Evolutionary conservation across 192 early-diverging fungal species (phyloP).

Genomic region (Umbelopsis vinacea): DNA sequence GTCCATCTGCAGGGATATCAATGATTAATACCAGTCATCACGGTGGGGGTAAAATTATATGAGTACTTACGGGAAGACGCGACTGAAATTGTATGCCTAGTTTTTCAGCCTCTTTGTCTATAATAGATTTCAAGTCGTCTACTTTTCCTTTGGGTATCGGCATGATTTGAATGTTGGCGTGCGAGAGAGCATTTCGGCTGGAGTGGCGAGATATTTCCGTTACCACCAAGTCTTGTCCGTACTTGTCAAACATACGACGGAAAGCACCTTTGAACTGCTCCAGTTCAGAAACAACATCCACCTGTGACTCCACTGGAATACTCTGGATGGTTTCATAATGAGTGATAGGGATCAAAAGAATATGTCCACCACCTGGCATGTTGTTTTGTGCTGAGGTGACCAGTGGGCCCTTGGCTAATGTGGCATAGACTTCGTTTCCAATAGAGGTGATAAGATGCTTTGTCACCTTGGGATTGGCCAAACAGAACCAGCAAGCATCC

Average conservation of each 20-base stretch:
- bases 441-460: conserved; percentile 91
- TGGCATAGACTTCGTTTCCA: conserved; percentile 79
- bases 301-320: conserved; percentile 42
- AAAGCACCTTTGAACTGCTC: conserved; percentile 61
- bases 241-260: conserved; percentile 55
- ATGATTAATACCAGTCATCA: too few relatives aligned
- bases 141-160: conserved; percentile 55
- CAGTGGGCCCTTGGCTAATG: conserved; percentile 89
- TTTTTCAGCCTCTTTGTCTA: conserved; percentile 47
- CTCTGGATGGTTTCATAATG: conserved; percentile 53
- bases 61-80: conserved; percentile 35
- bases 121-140: conserved; percentile 40
- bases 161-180: conserved; percentile 74
- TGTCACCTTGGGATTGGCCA: conserved; percentile 87
- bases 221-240: conserved; percentile 67
- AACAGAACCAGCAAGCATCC: conserved; percentile 92
- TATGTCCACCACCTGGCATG: conserved; percentile 83
- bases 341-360: conserved; percentile 66
- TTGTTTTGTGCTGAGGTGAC: conserved; percentile 30
- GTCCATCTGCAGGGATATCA: conserved; percentile 19
- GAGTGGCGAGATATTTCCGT: conserved; percentile 74
- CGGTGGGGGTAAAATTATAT: not conserved
- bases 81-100: conserved; percentile 45
- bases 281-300: conserved; percentile 52
- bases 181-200: conserved; percentile 48